A percentile compares a stretch with the other conserved stretches of the same genome.
Evolutionary conservation across 179 eudicot species (phyloP).

Genomic region (Spergularia azorica): DNA sequence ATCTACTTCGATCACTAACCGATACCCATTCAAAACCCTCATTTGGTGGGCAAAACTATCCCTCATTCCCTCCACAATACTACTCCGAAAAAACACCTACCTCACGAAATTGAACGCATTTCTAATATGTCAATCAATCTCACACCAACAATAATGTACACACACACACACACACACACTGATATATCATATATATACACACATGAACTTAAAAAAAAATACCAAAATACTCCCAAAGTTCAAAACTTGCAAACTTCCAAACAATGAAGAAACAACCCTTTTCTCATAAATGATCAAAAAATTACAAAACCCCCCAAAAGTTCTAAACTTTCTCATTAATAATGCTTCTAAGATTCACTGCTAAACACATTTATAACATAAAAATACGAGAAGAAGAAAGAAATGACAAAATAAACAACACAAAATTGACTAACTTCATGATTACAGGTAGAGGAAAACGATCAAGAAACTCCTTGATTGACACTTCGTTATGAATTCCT

Average conservation of each 20-base stretch:
- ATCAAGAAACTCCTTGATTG: slow-evolving; percentile 53
- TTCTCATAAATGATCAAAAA: not conserved
- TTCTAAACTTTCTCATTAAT: not conserved
- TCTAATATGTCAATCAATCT: not conserved
- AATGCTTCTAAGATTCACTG: not conserved
- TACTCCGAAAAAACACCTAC: not conserved
- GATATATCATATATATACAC: no score
- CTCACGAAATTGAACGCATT: not conserved
- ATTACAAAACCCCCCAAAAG: not conserved
- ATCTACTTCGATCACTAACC: no score
- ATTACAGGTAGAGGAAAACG: slow-evolving; percentile 71
- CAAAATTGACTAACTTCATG: slow-evolving; percentile 36
- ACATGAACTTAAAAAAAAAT: not conserved
- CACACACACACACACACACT: not conserved
- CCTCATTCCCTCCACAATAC: not conserved
- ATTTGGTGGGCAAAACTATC: not conserved
- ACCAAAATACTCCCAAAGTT: not conserved
- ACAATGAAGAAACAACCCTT: not conserved
- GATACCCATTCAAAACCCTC: no score
- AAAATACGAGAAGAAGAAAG: not conserved
- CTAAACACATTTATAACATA: not conserved
- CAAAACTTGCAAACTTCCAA: not conserved
- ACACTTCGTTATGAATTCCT: slow-evolving; percentile 49
- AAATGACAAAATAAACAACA: not conserved
- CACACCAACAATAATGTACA: not conserved